These are phyloP conservation scores for Penicillium glabrum DNA, from an alignment of 2,329 filamentous ascomycete species.

Conservation along the genomic window DNA sequence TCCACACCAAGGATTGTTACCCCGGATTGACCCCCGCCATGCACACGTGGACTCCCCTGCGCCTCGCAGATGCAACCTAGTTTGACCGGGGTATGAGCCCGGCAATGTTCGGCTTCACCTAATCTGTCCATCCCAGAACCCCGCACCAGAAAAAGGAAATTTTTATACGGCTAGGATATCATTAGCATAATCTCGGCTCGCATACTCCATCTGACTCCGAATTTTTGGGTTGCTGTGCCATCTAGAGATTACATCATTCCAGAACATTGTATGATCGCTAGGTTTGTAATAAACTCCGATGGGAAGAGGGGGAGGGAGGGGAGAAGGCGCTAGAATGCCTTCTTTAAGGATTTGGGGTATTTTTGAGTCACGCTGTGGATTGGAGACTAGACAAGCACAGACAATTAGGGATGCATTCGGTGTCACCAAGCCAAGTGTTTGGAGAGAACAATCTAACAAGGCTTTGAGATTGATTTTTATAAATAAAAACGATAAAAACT, in stretches of 20 bases:
- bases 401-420: background rate
- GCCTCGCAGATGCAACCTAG: background rate
- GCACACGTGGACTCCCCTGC: background rate
- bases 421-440: no score
- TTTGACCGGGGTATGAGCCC: background rate
- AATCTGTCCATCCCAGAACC: background rate
- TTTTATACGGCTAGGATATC: background rate
- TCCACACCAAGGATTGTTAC: background rate
- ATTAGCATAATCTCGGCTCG: background rate
- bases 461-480: background rate
- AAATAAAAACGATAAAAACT: no score
- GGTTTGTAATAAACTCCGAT: background rate
- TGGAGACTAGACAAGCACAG: background rate
- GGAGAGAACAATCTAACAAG: background rate
- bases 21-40: background rate
- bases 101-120: background rate
- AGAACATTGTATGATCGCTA: background rate
- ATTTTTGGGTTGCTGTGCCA: background rate
- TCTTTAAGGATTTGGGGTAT: background rate
- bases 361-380: background rate
- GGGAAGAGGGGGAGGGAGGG: background rate
- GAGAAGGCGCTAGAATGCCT: background rate
- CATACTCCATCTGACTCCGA: no score
- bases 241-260: background rate
- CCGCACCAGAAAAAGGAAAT: background rate